A percentile compares a stretch with the other conserved stretches of the same genome.
phyloP scores from a whole-genome alignment of 139 green algal genomes.

The Chlamydomonas incerta region DNA sequence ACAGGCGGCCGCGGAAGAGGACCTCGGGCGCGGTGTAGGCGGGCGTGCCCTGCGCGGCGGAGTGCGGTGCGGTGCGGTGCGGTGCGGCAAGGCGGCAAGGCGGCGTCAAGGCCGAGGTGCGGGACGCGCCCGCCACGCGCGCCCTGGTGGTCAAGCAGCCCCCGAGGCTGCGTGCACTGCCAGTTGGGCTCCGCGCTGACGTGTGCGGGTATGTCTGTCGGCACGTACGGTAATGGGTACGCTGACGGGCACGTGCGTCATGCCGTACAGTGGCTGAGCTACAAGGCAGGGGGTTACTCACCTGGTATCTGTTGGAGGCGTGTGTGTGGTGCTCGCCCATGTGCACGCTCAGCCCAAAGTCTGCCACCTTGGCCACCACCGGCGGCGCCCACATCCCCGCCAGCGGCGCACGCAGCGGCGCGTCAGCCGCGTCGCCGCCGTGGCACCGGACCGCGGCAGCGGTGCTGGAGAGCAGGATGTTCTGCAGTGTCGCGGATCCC shows the following conservation, averaged over 20 bases:
- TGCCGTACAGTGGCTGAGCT: background rate
- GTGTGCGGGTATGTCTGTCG: too few species aligned
- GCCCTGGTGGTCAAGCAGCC: too few species aligned
- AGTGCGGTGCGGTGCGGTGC: background rate
- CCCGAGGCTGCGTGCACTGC: too few species aligned
- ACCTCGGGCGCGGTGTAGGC: constrained; percentile 57
- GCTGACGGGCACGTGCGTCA: too few species aligned
- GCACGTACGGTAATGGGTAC: too few species aligned
- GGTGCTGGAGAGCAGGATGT: background rate
- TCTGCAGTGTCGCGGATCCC: too few species aligned
- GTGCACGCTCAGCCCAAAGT: background rate
- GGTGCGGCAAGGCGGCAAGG: background rate
- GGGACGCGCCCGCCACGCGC: too few species aligned
- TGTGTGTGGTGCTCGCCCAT: constrained; percentile 45
- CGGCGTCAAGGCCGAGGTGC: background rate
- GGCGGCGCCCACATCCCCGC: background rate
- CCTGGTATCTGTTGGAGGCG: constrained; percentile 39
- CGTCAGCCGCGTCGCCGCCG: background rate
- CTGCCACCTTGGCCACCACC: background rate
- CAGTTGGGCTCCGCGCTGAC: too few species aligned
- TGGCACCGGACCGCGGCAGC: background rate
- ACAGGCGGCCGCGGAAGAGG: background rate
- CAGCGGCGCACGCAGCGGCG: background rate
- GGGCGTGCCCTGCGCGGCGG: constrained; percentile 36
- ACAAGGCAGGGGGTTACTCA: background rate